Evolutionary conservation across 129 eudicot species (phyloP), one percentile per base, ranked within the genome.

Genomic region (Ambrosia trifida): DNA sequence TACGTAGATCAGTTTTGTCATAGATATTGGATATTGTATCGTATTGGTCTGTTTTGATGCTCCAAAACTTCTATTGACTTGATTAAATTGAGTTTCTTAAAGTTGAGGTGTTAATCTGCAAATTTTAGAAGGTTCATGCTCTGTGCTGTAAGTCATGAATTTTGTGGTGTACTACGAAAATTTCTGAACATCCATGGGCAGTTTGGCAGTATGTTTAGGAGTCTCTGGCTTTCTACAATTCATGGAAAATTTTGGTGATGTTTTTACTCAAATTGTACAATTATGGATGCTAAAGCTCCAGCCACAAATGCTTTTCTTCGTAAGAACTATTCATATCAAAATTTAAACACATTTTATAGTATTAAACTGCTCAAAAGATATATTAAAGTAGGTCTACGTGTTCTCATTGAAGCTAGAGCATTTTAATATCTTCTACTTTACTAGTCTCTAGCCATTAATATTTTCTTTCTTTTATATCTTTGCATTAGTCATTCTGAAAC

Each of bases 51-150:
- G 24, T 49, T 17, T 5, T 17, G 58, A 51, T 51, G 30, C 58
- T 51, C 11, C 58, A 17, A 51, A 51, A 51, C 30, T 7, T 18
- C 30, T 17, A 47, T 51, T 51, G 57, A 16, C 20, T 16, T 51
- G 57, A 51, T 51, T 51, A 6, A 9, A 51, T 51, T 11, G 16
- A 46, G 3, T 51, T 51, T 14, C 19, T 16, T 51, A 56, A 24
- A 56, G 63, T 11, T 56, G 63, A 51, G 57, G 8, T 56, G 35
- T 56, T 56, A 56, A 56, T 28, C 14, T 56, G 35, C 63, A 56
- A 56, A 56, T 56, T 10, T 56, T 35, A 56, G 36, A 24, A 24
- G 11, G 7, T 31, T 60, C 44, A 60, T 32, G 44, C 44, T 4
- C 44, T 3, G 19, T 65, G 36, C 63, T 63, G 31, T 31, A 63